Evolutionary conservation across 2,329 filamentous ascomycete genomes (phyloP), one percentile per base, ranked within the genome.

Genomic region (Paracoccidioides lutzii): DNA sequence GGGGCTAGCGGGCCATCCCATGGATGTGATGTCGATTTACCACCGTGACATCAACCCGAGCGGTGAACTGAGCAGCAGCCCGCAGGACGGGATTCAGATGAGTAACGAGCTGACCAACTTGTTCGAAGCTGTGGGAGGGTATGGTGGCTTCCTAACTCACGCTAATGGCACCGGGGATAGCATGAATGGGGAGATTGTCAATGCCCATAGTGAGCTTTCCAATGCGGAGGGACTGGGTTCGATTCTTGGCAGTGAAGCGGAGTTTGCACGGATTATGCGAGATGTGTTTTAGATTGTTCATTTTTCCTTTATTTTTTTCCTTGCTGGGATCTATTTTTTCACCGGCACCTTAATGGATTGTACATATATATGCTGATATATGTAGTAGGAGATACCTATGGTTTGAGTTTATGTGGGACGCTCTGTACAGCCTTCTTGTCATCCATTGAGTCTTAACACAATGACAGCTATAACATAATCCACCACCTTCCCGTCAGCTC

Each of bases 81-180:
- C 81, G 3, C 63, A 76, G 52, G 79, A 83, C 61, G 77, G 77
- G 7, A 76, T 83, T 64, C 81, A 82, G 54, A 81, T 78, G 69
- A 76, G 73, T 57, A 73, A 81, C 58, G 81, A 84, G 64, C 66
- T 85, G 52, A 83, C 80, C 3, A 80, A 76, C 59, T 64, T 84
- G 48, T 85, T 85, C 57, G 82, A 85, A 62, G 79, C 81, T 41
- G 81, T 81, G 3, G 81, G 81, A 0, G 78, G 76, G 0, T 78
- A 76, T 59, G 67, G 69, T 15, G 71, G 68, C 40, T 72, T 74
- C 59, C 64, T 73, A 55, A 62, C 67, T 10, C 51, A 54, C 30
- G 28, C 56, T 9, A 40, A 12, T 14, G 59, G 63, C 15, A 59
- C 61, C 42, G 59, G 65, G 32, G 70, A 73, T 38, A 67, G 67